Evolutionary conservation across 2,329 filamentous ascomycete genomes (phyloP).

Genomic region (Colletotrichum melonis): DNA sequence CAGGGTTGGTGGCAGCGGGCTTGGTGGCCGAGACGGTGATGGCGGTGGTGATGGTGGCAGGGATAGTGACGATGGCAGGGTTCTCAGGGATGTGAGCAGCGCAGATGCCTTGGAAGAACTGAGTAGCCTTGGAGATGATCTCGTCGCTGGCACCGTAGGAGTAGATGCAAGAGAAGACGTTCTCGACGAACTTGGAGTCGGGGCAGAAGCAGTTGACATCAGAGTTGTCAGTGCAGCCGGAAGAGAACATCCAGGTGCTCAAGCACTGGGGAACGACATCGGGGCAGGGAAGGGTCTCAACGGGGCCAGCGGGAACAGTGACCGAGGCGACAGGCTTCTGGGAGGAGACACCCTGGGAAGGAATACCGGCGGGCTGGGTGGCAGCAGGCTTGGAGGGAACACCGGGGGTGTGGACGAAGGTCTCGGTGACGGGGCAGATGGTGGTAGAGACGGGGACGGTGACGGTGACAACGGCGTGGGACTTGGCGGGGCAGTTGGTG

Average conservation of each 20-base stretch:
- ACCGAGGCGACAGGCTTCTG: slow-evolving; percentile 37
- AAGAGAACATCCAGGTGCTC: slow-evolving; percentile 84
- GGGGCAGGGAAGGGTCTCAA: slow-evolving; percentile 69
- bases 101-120: slow-evolving; percentile 93
- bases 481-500: slow-evolving; percentile 62
- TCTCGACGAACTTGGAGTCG: slow-evolving; percentile 77
- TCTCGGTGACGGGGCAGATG: slow-evolving; percentile 70
- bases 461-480: slow-evolving; percentile 57
- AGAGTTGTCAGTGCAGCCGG: slow-evolving; percentile 83
- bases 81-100: slow-evolving; percentile 79
- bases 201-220: slow-evolving; percentile 91
- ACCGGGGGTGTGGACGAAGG: slow-evolving; percentile 53
- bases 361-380: neutral
- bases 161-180: slow-evolving; percentile 84
- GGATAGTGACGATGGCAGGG: slow-evolving; percentile 85
- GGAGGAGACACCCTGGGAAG: slow-evolving; percentile 33
- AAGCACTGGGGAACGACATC: slow-evolving; percentile 85
- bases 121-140: slow-evolving; percentile 77
- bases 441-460: slow-evolving; percentile 70
- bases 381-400: slow-evolving; percentile 34
- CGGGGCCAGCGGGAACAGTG: slow-evolving; percentile 45
- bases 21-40: slow-evolving; percentile 62
- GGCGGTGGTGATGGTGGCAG: slow-evolving; percentile 73
- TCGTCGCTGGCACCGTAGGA: slow-evolving; percentile 76
- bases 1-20: slow-evolving; percentile 59